Base-by-base conservation (phyloP, 176 grass and related monocot species). In the Typha latifolia region DNA sequence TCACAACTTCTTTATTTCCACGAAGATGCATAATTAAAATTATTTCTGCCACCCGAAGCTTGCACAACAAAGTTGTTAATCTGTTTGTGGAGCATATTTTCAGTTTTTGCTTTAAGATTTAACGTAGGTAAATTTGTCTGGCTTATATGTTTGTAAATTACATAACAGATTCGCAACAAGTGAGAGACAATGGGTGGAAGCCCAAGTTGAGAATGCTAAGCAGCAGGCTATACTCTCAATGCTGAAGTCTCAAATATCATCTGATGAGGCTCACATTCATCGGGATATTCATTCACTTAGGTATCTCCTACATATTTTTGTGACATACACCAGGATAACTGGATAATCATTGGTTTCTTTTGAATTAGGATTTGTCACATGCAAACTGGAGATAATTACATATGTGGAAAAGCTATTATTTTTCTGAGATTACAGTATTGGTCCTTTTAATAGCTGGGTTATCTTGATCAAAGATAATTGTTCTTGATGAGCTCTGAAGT, bases 141-240 rank as follows among this genome's bases (percentile, higher is more conserved):
- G 31, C 53, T 59, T 59, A 56, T 70, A 12, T 14, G 1, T 72
- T 62, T 62, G 59, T 63, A 19, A 21, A 57, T 75, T 72, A 75
- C 20, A 15, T 23, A 66, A 89, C 67, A 97, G 94, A 92, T 97
- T 97, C 82, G 94, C 89, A 24, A 97, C 88, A 73, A 97, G 94
- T 83, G 94, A 97, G 80, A 82, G 94, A 24, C 94, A 97, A 55
- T 97, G 94, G 89, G 90, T 97, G 80, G 94, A 97, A 82, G 89
- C 94, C 43, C 94, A 92, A 78, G 94, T 97, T 51, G 94, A 97
- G 72, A 97, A 89, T 68, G 76, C 94, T 77, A 97, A 97, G 82
- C 89, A 97, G 26, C 94, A 97, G 77, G 85, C 94, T 22, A 76
- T 97, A 78, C 94, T 97, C 49, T 86, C 77, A 61, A 81, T 78